Base-by-base conservation (phyloP, 2,329 filamentous ascomycete genomes). In the Trichoderma atroviride region DNA sequence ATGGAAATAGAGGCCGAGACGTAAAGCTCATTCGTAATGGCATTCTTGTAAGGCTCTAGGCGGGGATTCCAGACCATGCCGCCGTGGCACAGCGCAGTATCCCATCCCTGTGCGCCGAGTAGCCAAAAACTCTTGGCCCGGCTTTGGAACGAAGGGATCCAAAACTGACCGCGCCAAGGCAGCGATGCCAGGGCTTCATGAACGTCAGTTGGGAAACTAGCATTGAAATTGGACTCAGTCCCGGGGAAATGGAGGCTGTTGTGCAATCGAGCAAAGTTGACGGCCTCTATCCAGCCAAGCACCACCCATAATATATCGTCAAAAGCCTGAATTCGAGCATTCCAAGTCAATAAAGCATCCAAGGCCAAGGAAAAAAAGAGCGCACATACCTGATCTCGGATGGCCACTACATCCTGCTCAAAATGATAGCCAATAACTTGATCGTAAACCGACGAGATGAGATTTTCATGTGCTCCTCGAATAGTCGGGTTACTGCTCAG, bases 241-340 rank as follows among this genome's bases (percentile, higher is more conserved):
- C 56, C 71, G 11, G 79, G 78, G 74, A 90, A 92, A 77, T 92
- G 89, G 22, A 88, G 77, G 2, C 83, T 80, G 2, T 87, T 88
- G 76, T 96, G 93, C n/a, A 86, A 81, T 37, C 88, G 82, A 63
- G 95, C 87, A 76, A 97, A 94, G 73, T 91, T 89, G 72, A 94
- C 87, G 60, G 88, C 88, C 77, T 97, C 93, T 64, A 97, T 82
- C 94, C 95, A 97, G 71, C 91, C 93, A 47, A 98, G 85, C 2
- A 96, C 93, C 1, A 97, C 93, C 95, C 95, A 98, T 3, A 97
- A 86, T 82, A 97, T 97, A 78, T 98, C 95, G 76, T 97, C 95
- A 77, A 91, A 97, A 0, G 95, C 95, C 83, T 96, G 2, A 3
- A 22, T 14, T 7, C 11, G 27, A 22, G 11, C 9, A 31, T 7